Percentiles rank a stretch among this genome's conserved stretches.
Evolutionary conservation across 208 protist genomes (phyloP).

Genomic region (Novymonas esmeraldas): DNA sequence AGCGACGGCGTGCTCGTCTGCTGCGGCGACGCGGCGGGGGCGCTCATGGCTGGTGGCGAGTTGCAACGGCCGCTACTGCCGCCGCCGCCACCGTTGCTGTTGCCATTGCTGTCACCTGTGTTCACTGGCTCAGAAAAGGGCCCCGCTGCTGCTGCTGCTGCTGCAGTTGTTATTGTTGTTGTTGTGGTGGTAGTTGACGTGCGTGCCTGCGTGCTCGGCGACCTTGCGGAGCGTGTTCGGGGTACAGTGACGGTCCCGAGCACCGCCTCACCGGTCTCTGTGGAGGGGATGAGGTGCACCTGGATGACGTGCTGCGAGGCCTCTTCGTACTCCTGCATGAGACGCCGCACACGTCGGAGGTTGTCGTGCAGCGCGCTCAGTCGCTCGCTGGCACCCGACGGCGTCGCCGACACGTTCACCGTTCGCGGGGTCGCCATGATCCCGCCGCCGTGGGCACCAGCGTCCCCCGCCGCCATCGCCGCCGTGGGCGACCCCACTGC

Average conservation of each 20-base stretch:
- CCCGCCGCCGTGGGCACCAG: not conserved
- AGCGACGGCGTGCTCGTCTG: constrained; percentile 9
- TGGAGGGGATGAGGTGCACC: constrained; percentile 15
- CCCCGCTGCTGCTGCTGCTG: constrained; percentile 14
- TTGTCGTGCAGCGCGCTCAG: constrained; percentile 22
- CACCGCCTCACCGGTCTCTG: constrained; percentile 11
- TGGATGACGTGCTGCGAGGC: constrained; percentile 26
- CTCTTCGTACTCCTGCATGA: constrained; percentile 42
- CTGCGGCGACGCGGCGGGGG: not conserved
- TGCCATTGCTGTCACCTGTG: constrained; percentile 6
- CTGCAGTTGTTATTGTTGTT: not conserved
- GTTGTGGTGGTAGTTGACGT: not conserved
- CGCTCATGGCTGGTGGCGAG: too few relatives aligned
- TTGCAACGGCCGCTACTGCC: not conserved
- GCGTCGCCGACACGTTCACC: constrained; percentile 3
- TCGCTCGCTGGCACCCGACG: constrained; percentile 11
- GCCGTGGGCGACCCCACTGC: not conserved
- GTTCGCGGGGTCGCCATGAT: not conserved
- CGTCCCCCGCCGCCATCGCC: not conserved
- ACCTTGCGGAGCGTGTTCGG: too few relatives aligned
- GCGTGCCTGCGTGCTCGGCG: too few relatives aligned
- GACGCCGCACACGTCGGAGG: constrained; percentile 21
- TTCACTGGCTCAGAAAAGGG: constrained; percentile 6
- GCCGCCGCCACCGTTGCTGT: not conserved
- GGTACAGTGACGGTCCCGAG: not conserved